These are phyloP conservation scores for Marsdenia floribunda DNA, from an alignment of 257 asterid species.

Conservation along the genomic window DNA sequence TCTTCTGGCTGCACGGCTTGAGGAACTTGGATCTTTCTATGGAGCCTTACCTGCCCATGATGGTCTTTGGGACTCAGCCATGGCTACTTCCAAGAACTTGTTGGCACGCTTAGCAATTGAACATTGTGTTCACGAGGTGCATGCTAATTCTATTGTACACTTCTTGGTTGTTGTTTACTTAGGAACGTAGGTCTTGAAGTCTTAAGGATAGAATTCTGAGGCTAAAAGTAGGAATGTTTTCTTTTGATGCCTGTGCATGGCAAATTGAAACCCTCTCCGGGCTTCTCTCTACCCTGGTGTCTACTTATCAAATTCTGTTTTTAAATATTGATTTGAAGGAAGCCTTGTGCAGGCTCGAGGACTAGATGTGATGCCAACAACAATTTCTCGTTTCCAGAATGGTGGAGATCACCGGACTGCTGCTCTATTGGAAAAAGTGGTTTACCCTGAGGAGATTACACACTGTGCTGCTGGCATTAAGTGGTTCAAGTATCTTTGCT, in stretches of 20 bases:
- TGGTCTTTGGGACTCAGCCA: slow-evolving; percentile 98
- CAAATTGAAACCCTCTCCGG: background rate
- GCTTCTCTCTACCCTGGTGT: background rate
- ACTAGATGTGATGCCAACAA: slow-evolving; percentile 89
- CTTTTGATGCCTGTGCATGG: background rate
- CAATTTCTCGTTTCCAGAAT: slow-evolving; percentile 81
- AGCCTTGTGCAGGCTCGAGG: slow-evolving; percentile 70
- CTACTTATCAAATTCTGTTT: background rate
- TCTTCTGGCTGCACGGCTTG: slow-evolving; percentile 68
- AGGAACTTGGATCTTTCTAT: slow-evolving; percentile 81
- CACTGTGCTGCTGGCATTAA: slow-evolving; percentile 93
- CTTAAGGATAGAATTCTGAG: background rate
- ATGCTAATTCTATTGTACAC: background rate
- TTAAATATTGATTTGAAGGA: background rate
- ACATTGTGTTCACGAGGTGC: slow-evolving; percentile 96
- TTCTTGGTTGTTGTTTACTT: background rate
- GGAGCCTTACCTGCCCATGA: slow-evolving; percentile 97
- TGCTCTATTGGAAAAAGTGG: slow-evolving; percentile 63
- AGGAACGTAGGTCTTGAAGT: background rate
- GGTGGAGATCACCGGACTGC: slow-evolving; percentile 88
- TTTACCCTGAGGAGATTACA: slow-evolving; percentile 90
- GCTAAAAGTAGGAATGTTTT: background rate
- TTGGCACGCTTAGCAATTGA: slow-evolving; percentile 83
- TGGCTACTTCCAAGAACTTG: slow-evolving; percentile 72
- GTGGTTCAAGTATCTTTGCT: slow-evolving; percentile 77